These are phyloP conservation scores for Exophiala bonariae DNA, from an alignment of 2,329 filamentous ascomycete species.

Conservation along the genomic window DNA sequence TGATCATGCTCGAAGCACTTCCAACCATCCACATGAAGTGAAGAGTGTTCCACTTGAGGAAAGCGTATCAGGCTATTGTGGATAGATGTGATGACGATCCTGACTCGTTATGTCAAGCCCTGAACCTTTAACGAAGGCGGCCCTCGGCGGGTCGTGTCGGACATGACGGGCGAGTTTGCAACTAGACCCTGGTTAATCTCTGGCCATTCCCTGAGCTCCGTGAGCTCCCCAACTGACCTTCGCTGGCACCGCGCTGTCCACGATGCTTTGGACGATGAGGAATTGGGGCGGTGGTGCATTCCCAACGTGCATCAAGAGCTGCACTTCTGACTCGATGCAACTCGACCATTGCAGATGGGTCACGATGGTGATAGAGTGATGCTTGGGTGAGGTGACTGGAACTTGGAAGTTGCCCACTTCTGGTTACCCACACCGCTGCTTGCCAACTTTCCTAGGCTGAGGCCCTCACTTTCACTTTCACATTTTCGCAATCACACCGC, in stretches of 20 bases:
- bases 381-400: neutral
- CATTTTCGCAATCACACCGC: too few relatives aligned
- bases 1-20: slow-evolving; percentile 9
- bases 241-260: neutral
- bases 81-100: neutral
- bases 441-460: slow-evolving; percentile 11
- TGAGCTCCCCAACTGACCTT: too few relatives aligned
- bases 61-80: slow-evolving; percentile 6
- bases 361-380: slow-evolving; percentile 1
- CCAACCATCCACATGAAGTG: slow-evolving; percentile 3
- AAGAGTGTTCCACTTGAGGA: neutral
- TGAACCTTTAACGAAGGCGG: slow-evolving; percentile 7
- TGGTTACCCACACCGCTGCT: neutral
- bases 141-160: slow-evolving; percentile 11
- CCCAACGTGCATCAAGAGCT: neutral
- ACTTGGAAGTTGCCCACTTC: slow-evolving; percentile 4
- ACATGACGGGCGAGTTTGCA: slow-evolving; percentile 8
- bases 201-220: neutral
- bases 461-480: too few relatives aligned
- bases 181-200: neutral
- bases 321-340: neutral
- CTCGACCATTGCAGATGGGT: too few relatives aligned
- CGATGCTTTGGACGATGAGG: neutral
- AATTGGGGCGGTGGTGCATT: neutral
- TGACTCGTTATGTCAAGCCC: slow-evolving; percentile 8